Base-by-base conservation (phyloP, 2,329 filamentous ascomycete species). In the Ceratocystis eucalypticola region DNA sequence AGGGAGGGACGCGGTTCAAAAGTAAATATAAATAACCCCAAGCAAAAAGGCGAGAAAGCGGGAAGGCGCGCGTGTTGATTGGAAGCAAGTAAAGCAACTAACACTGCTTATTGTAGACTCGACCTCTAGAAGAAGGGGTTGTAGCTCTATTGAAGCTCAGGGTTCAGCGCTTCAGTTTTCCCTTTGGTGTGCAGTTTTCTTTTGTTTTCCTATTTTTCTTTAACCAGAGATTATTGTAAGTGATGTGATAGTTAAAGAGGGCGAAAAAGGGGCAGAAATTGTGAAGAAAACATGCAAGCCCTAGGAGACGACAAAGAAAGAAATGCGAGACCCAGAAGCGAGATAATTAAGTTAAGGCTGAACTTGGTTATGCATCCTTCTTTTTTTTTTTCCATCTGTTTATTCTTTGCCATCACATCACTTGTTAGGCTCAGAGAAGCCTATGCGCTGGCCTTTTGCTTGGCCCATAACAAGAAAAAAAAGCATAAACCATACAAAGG, bases 41-140 rank as follows among this genome's bases (percentile, higher is more conserved):
- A 41, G 44, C 22, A 8, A 20, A 50, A 10, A 37, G 55, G n/a
- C 55, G 55, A 61, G 28, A 22, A n/a, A 37, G 30, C 33, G 22
- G 41, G 33, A 41, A 62, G 59, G 55, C 55, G 20, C 55, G 28
- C 55, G 55, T 59, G 55, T 59, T 53, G 48, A n/a, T n/a, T 41
- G 37, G 37, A 41, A 41, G 55, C 33, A 59, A 59, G 28, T n/a
- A 37, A 59, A 30, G 55, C 55, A 59, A 59, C 55, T 59, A 41
- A 15, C 10, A 41, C 37, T 15, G 37, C 12, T 41, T 15, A 15
- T 41, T 15, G 10, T 15, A 15, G 37, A 41, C 37, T 41, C 10
- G 12, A 15, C 3, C 12, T 41, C 3, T 2, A 12, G 37, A 41
- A 41, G 37, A 41, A 41, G 37, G 37, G 37, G 37, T 41, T 15